Evolutionary conservation across 2,329 filamentous ascomycete species (phyloP).

Genomic region (Macrophomina pseudophaseolina): DNA sequence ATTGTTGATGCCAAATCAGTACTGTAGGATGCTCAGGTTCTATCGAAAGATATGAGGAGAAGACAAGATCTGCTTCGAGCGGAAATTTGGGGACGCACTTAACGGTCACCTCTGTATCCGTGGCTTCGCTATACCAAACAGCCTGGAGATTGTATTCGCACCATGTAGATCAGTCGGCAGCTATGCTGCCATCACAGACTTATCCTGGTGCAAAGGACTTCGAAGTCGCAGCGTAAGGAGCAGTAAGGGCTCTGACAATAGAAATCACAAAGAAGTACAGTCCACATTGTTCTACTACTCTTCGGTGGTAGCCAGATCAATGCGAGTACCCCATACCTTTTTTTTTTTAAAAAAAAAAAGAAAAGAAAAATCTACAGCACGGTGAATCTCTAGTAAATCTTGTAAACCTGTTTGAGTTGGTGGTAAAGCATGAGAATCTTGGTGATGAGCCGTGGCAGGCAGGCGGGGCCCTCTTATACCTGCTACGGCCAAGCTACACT

Average conservation of each 20-base stretch:
- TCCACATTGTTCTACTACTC: background rate
- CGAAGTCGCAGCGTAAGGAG: background rate
- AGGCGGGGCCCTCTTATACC: too few species aligned
- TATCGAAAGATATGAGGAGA: too few species aligned
- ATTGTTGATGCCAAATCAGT: constrained; percentile 60
- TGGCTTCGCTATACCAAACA: constrained; percentile 58
- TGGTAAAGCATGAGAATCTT: too few species aligned
- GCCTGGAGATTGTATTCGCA: constrained; percentile 57
- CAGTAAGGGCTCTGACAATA: background rate
- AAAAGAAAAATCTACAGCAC: too few species aligned
- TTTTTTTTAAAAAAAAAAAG: too few species aligned
- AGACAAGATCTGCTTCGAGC: background rate
- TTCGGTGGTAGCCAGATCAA: too few species aligned
- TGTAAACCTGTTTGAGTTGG: too few species aligned
- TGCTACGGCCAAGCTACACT: too few species aligned
- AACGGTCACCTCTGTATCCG: constrained; percentile 61
- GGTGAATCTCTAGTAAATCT: too few species aligned
- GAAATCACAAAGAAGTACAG: background rate
- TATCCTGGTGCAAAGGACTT: constrained; percentile 9
- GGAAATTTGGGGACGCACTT: constrained; percentile 25
- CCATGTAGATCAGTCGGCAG: constrained; percentile 35
- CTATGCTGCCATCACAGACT: constrained; percentile 40
- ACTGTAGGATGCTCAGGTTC: constrained; percentile 33
- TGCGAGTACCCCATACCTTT: too few species aligned
- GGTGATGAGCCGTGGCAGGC: too few species aligned